Conservation (phyloP, 108 stramenopile genomes). For the Tribonema minus region DNA sequence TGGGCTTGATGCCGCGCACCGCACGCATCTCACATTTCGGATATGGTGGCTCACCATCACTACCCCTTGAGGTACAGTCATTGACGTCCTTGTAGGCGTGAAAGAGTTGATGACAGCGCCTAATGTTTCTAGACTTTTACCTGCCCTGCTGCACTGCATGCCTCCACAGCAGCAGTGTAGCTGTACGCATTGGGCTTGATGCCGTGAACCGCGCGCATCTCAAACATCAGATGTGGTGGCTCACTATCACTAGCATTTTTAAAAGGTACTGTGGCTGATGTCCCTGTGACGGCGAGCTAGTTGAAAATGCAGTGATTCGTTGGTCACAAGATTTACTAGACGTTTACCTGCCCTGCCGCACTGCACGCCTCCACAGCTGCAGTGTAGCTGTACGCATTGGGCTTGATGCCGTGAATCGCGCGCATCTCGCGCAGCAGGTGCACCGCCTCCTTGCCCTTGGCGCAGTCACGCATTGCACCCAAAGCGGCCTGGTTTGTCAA, state of each 20-base stretch:
- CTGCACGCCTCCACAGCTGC: not conserved
- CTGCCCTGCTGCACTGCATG: not conserved
- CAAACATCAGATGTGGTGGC: not conserved
- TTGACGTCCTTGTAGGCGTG: too few relatives aligned
- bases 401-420: not conserved
- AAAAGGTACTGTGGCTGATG: too few relatives aligned
- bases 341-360: not conserved
- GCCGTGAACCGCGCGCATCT: not conserved
- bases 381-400: not conserved
- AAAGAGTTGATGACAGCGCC: too few relatives aligned
- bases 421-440: not conserved
- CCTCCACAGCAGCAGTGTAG: not conserved
- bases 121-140: too few relatives aligned
- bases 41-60: too few relatives aligned
- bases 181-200: not conserved
- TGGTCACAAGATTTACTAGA: too few relatives aligned
- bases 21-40: too few relatives aligned
- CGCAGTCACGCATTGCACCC: not conserved
- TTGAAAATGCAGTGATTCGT: too few relatives aligned
- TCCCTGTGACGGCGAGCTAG: too few relatives aligned
- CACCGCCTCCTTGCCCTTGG: not conserved
- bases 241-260: not conserved
- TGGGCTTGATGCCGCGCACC: too few relatives aligned
- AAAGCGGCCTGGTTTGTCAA: not conserved
- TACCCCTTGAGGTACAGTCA: too few relatives aligned